Base-by-base conservation (phyloP, 2,329 filamentous ascomycete species). In the Fusarium domesticum region DNA sequence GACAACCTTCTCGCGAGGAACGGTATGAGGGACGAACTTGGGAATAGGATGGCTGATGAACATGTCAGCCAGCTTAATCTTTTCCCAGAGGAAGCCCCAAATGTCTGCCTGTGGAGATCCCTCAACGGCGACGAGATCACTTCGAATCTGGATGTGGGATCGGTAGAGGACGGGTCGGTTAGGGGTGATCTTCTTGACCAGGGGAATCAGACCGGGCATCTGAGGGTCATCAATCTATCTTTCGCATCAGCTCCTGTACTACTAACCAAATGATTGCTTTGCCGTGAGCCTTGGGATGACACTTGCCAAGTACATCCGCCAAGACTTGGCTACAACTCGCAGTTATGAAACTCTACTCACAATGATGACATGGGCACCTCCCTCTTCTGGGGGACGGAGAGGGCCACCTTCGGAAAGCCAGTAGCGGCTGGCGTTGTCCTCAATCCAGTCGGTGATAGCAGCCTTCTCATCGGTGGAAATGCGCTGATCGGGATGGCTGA, bases 11-110 rank as follows among this genome's bases (percentile, higher is more conserved):
- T 83, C 72, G 1, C 66, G 67, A 2, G 83, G 80, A 5, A 93
- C 85, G 44, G 73, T 82, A 20, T 73, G 68, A 2, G 88, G 88
- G 8, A 93, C 85, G 54, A 92, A 93, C 18, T 76, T 73, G 33
- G 79, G 80, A 41, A 93, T 86, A 0, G 89, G 88, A 56, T 93
- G 88, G 57, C 85, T 89, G 65, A 93, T 85, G 66, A 91, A 93
- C 62, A 89, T 71, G 64, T 93, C 87, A 8, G 85, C 82, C 2
- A 77, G 66, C 59, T 85, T 75, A 57, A 89, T 86, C 50, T 81
- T 79, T 37, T 79, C 70, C 85, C 85, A 92, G 7, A 93, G 69
- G 69, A 83, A 89, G 20, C 77, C 70, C 87, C 88, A 93, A 11
- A 86, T 81, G 50, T 88, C 83, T 5, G 78, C 77, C 54, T 90